Conservation (phyloP, 2,329 filamentous ascomycete genomes). For the Cyclaneusma minus region DNA sequence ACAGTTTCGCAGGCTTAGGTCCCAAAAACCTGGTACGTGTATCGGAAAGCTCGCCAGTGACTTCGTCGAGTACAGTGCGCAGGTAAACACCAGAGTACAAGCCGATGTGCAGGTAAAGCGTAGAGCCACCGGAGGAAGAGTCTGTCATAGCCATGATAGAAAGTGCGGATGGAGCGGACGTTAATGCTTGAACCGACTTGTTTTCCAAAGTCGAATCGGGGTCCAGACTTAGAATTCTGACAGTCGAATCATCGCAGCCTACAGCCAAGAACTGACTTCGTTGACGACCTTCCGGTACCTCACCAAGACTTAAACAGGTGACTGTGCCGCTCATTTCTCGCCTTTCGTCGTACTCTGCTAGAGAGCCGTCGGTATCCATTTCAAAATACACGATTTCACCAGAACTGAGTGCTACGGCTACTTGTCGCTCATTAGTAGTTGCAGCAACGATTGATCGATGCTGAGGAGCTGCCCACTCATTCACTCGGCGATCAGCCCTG, state of each 20-base stretch:
- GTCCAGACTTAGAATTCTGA: constrained; percentile 79
- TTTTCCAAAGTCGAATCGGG: constrained; percentile 83
- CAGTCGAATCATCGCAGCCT: constrained; percentile 91
- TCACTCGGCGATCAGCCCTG: constrained; percentile 57
- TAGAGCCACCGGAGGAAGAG: constrained; percentile 74
- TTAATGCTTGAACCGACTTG: constrained; percentile 87
- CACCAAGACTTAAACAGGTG: constrained; percentile 83
- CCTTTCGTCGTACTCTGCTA: constrained; percentile 90
- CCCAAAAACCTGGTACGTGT: constrained; percentile 90
- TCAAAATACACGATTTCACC: constrained; percentile 98
- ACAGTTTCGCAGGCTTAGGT: constrained; percentile 76
- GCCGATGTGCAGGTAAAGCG: constrained; percentile 89
- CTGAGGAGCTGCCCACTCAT: constrained; percentile 86
- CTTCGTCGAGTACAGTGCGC: constrained; percentile 83
- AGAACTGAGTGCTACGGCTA: constrained; percentile 85
- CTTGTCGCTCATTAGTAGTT: constrained; percentile 82
- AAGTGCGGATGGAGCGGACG: constrained; percentile 74
- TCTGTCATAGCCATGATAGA: constrained; percentile 94
- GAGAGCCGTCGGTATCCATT: constrained; percentile 78
- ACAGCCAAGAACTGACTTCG: constrained; percentile 90
- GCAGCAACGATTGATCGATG: constrained; percentile 93
- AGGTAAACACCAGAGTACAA: constrained; percentile 93
- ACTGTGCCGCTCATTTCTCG: constrained; percentile 92
- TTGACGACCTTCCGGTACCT: constrained; percentile 77
- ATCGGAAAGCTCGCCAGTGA: constrained; percentile 89